Evolutionary conservation across 169 alveolate genomes (phyloP), one percentile per base, ranked within the genome.

Genomic region (Plasmodium relictum): DNA sequence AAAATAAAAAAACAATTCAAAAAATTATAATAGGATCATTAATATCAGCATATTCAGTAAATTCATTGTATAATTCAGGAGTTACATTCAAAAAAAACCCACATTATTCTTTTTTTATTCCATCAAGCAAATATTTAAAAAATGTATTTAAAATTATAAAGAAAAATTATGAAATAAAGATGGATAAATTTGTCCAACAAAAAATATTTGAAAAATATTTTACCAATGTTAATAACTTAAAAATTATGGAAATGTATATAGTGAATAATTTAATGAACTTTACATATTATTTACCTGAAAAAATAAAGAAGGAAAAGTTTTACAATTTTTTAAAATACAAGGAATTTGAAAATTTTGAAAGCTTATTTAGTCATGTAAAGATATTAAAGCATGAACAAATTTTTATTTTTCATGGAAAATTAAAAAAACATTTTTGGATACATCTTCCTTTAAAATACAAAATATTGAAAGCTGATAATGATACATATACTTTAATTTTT

Each of bases 31-130:
- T 76, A 12, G 61, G 76, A 62, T 86, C 92, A 12, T 16, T 44
- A 8, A 45, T 86, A 44, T 86, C 92, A 26, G 88, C 69, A 9
- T 86, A 86, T 41, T 22, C 92, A 2, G 31, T 86, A 7, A 86
- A 41, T 59, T 86, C 88, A 14, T 41, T 86, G 31, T 86, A 86
- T 74, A 73, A 86, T 41, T 70, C 92, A 0, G 92, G 92, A 44
- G 37, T 72, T 22, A 86, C 92, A 6, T 71, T 86, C 26, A 73
- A 71, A 41, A 86, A 63, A 8, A 44, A 71, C 2, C 92, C 92
- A 59, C 92, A 86, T 45, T 86, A 86, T 63, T 86, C 92, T 31
- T 52, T 86, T 18, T 86, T 71, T 52, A 12, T 86, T 20, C 92
- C 92, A 61, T 59, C 92, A 39, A 31, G 42, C 18, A 72, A 20